phyloP scores from a whole-genome alignment of 805 yeast species.

The Ogataea parapolymorpha region DNA sequence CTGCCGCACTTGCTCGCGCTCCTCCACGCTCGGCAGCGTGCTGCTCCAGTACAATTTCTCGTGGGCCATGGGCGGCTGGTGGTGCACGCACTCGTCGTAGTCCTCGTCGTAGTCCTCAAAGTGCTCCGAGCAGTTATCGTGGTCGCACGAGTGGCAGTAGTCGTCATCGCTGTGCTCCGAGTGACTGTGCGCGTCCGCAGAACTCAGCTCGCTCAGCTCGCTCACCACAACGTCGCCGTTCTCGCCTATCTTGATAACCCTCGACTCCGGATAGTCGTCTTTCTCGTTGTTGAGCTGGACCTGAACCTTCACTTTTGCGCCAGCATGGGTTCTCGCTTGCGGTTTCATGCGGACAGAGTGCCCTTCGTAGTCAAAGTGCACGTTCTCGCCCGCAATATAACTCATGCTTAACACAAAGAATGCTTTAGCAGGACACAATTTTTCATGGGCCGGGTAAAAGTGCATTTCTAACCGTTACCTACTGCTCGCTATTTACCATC shows the following conservation, averaged over 20 bases:
- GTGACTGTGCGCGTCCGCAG: constrained; percentile 9
- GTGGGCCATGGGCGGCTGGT: constrained; percentile 11
- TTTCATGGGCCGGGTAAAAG: constrained; percentile 12
- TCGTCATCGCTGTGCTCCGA: constrained; percentile 16
- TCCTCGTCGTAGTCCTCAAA: constrained; percentile 17
- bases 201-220: constrained; percentile 32
- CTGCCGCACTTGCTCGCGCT: constrained; percentile 46
- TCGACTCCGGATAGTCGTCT: constrained; percentile 66
- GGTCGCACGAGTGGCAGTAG: constrained; percentile 15
- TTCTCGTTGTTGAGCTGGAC: constrained; percentile 53
- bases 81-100: constrained; percentile 16
- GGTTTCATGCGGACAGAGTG: constrained; percentile 10
- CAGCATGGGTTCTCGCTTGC: constrained; percentile 17
- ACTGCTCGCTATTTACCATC: constrained; percentile 1
- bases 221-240: constrained; percentile 80
- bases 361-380: constrained; percentile 28
- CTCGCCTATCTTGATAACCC: constrained; percentile 61
- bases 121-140: constrained; percentile 17
- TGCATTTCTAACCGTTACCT: not conserved
- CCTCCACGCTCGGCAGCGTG: constrained; percentile 25
- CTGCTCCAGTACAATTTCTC: constrained; percentile 8
- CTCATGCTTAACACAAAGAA: constrained; percentile 12
- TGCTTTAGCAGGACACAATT: constrained; percentile 11
- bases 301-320: constrained; percentile 24
- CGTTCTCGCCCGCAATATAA: constrained; percentile 30